Evolutionary conservation across 2,329 filamentous ascomycete species (phyloP), one percentile per base, ranked within the genome.

Genomic region (Cordyceps tenuipes): DNA sequence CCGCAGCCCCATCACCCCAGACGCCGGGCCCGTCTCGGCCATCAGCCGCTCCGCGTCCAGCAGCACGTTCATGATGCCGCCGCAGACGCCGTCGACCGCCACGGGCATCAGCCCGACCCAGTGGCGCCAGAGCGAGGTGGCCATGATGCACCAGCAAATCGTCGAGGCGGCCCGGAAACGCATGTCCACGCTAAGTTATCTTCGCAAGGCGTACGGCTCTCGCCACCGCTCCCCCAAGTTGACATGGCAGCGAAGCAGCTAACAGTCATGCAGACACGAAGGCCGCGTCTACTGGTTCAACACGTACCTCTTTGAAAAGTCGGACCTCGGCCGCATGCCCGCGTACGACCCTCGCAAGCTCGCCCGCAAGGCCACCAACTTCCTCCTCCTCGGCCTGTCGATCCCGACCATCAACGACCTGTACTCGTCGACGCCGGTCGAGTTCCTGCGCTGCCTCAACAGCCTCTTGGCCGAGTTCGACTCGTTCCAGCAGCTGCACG

Each of bases 281-380:
- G 92, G 93, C 62, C 87, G 91, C 61, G 86, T 96, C 47, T 97
- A 96, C 77, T 97, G 94, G 92, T 97, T 97, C 79, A 97, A 97
- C 75, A 97, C 94, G 0, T 84, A 96, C 62, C 88, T 96, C 69
- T 96, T 96, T 74, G 90, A 91, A 65, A 89, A 90, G 68, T 74
- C 83, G 34, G 91, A 96, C 72, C 81, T 97, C 39, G 78, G 82
- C 56, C 86, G 87, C 69, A 87, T 97, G 77, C 87, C 93, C 50
- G 96, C 91, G 70, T 93, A 95, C 70, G 89, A 95, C 62, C 78
- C 85, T 4, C 86, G 89, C 64, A 94, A 93, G 70, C 84, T 97
- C 53, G 87, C 90, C 63, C 88, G 92, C 61, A 90, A 94, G 66
- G 93, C 94, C 41, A 95, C 91, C 56, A 96, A 96, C 72, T 96